Evolutionary conservation across 169 alveolate species (phyloP), one percentile per base, ranked within the genome.

Genomic region (Cryptosporidium felis): DNA sequence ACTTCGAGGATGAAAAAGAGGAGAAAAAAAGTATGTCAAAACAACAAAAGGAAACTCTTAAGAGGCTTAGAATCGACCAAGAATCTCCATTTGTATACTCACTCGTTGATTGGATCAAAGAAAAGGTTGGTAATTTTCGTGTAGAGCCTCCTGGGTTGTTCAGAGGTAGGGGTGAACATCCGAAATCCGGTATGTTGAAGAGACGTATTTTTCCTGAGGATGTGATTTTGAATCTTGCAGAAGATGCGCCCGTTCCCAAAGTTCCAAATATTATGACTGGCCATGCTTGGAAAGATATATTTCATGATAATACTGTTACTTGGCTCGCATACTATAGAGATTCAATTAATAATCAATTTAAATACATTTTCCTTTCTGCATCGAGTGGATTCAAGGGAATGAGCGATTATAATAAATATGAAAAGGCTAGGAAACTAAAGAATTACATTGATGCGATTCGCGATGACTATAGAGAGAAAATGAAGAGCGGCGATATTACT

Each of bases 101-200:
- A 8, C 58, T 95, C 16, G 94, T 94, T 9, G 97, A 94, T 82
- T 95, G 97, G 40, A 89, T 91, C 12, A 80, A 91, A 41, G 99
- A 97, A 89, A 96, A 96, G 89, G 96, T 97, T 40, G 94, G 98
- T 36, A 94, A 95, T 88, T 92, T 92, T 80, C 89, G 96, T 60
- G 96, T 97, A 51, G 99, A 98, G 82, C 99, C 99, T 0, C 99
- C 99, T 0, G 99, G 99, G 16, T 92, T 98, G 41, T 97, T 98
- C 90, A 95, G 98, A 81, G 99, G 99, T 16, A 94, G 99, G 74
- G 99, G 99, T 23, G 99, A 97, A 62, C 99, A 98, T 82, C 99
- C 99, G 28, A 95, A 95, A 79, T 97, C 96, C 60, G 99, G 99
- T 18, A 91, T 90, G 89, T 88, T 95, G 60, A 96, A 95, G 90